phyloP scores from a whole-genome alignment of 768 basidiomycete genomes.

The Leucosporidium creatinivorum region DNA sequence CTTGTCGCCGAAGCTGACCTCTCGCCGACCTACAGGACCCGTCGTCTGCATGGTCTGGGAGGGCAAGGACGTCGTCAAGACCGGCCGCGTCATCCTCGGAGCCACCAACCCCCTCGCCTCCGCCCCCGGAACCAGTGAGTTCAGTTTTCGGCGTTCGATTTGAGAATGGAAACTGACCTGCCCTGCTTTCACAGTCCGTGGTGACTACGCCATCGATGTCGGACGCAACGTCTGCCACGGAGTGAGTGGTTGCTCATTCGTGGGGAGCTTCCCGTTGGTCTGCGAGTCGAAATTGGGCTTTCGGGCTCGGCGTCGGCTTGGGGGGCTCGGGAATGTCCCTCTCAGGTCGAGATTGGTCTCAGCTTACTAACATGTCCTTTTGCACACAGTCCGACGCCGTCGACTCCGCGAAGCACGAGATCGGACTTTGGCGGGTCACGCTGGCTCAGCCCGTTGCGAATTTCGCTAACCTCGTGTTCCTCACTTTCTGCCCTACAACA shows the following conservation, averaged over 20 bases:
- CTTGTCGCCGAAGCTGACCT: too few species aligned
- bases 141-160: too few species aligned
- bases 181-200: slow-evolving; percentile 30
- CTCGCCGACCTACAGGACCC: slow-evolving; percentile 53
- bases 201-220: slow-evolving; percentile 58
- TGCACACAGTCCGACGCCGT: slow-evolving; percentile 59
- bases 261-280: too few species aligned
- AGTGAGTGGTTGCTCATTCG: not conserved
- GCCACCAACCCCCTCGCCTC: slow-evolving; percentile 93
- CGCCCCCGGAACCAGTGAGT: slow-evolving; percentile 55
- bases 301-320: too few species aligned
- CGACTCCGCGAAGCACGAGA: slow-evolving; percentile 55
- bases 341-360: too few species aligned
- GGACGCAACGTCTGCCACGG: slow-evolving; percentile 93
- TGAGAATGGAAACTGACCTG: not conserved
- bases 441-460: too few species aligned
- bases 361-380: too few species aligned
- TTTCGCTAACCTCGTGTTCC: too few species aligned
- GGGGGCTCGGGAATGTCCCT: too few species aligned
- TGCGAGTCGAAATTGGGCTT: too few species aligned
- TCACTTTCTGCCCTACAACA: too few species aligned
- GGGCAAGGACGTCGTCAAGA: slow-evolving; percentile 55
- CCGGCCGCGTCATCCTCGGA: slow-evolving; percentile 37
- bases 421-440: not conserved
- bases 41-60: slow-evolving; percentile 95